phyloP scores from a whole-genome alignment of 192 early-diverging fungal species.

The Backusella sp. region DNA sequence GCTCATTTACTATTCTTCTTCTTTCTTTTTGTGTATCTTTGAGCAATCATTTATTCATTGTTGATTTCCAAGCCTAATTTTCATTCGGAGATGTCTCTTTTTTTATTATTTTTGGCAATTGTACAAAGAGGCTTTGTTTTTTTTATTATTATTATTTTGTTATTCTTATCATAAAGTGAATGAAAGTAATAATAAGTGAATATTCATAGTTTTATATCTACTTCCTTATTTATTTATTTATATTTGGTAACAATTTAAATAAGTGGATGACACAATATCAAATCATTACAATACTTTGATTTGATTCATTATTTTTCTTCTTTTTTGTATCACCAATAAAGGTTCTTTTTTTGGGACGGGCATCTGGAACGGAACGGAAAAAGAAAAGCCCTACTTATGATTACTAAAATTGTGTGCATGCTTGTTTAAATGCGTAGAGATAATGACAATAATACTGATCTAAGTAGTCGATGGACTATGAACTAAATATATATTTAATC shows the following conservation, averaged over 20 bases:
- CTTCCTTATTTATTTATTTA: no score
- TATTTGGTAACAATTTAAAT: no score
- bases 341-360: background rate
- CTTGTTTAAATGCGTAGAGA: background rate
- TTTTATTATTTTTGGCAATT: background rate
- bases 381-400: background rate
- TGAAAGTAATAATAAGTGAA: no score
- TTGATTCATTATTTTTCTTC: background rate
- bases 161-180: no score
- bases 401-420: no score
- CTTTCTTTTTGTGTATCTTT: conserved; percentile 1
- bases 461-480: background rate
- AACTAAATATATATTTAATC: background rate
- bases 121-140: conserved; percentile 4
- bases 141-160: background rate
- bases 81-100: background rate
- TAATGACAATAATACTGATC: background rate
- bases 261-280: background rate
- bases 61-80: conserved; percentile 3
- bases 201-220: no score
- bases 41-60: conserved; percentile 1
- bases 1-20: background rate
- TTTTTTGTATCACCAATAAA: background rate
- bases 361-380: background rate
- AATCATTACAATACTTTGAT: background rate